Evolutionary conservation across 495 filamentous ascomycete species (phyloP).

Genomic region (Aspergillus coremiiformis): DNA sequence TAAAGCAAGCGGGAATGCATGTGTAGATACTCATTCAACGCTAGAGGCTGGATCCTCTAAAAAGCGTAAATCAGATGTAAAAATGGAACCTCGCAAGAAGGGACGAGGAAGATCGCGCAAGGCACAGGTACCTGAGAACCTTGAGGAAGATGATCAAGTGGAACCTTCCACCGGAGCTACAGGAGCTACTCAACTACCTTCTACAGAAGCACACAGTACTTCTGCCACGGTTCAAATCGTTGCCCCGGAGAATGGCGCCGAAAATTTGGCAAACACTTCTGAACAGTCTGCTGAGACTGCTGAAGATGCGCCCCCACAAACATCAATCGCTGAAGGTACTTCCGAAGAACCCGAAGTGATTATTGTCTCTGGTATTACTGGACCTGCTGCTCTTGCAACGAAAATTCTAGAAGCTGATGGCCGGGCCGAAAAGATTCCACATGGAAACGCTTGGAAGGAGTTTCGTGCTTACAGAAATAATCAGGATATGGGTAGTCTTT

Average conservation of each 20-base stretch:
- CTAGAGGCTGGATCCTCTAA: conserved; percentile 2
- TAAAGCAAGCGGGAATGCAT: background rate
- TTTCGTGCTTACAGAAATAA: conserved; percentile 45
- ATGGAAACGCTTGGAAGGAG: conserved; percentile 45
- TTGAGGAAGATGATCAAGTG: background rate
- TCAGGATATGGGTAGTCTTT: conserved; percentile 50
- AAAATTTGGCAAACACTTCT: background rate
- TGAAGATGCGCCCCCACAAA: background rate
- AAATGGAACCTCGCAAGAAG: conserved; percentile 6
- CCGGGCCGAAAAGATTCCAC: conserved; percentile 21
- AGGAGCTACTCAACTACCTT: background rate
- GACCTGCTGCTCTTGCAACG: conserved; percentile 23
- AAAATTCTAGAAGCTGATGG: conserved; percentile 41
- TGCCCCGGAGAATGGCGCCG: background rate
- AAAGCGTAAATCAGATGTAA: conserved; percentile 11
- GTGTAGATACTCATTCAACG: background rate
- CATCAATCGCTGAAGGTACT: background rate
- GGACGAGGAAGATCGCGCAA: conserved; percentile 2
- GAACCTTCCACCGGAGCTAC: background rate
- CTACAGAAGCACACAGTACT: background rate
- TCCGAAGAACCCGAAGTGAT: conserved; percentile 17
- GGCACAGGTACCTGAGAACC: background rate
- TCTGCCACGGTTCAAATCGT: background rate
- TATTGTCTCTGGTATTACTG: conserved; percentile 26
- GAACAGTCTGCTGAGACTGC: background rate